These are phyloP conservation scores for Tolypocladium guangdongense DNA, from an alignment of 2,329 filamentous ascomycete genomes.

Conservation along the genomic window DNA sequence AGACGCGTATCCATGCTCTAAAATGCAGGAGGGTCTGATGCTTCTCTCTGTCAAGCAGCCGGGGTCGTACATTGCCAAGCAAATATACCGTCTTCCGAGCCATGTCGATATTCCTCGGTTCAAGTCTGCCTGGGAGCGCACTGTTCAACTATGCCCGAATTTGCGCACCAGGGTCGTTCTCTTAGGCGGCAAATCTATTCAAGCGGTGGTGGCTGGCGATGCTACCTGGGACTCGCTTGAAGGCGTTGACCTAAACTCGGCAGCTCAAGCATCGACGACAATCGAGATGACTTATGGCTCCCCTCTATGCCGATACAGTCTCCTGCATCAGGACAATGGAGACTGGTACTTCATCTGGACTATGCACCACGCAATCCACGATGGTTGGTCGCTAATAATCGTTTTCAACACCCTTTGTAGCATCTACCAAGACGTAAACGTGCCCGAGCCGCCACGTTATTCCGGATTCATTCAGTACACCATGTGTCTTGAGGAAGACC, in stretches of 20 bases:
- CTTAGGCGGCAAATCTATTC: not conserved
- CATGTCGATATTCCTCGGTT: conserved; percentile 13
- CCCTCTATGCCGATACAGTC: not conserved
- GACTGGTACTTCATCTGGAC: conserved; percentile 8
- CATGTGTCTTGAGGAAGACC: not conserved
- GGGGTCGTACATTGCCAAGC: conserved; percentile 23
- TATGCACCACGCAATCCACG: conserved; percentile 12
- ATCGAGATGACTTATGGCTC: conserved; percentile 3
- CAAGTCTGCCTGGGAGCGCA: conserved; percentile 15
- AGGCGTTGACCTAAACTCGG: not conserved
- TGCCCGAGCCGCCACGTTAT: not conserved
- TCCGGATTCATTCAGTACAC: conserved; percentile 7
- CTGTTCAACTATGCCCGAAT: not conserved
- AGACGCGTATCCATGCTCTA: conserved; percentile 26
- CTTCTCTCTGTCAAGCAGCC: conserved; percentile 17
- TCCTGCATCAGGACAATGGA: not conserved
- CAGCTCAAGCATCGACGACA: not conserved
- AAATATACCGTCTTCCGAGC: conserved; percentile 10
- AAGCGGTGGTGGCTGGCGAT: not conserved
- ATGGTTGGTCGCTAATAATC: conserved; percentile 8
- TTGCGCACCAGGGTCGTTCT: conserved; percentile 7
- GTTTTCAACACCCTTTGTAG: not conserved
- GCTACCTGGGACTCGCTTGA: not conserved
- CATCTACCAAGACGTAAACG: conserved; percentile 1
- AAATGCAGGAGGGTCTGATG: conserved; percentile 27